Evolutionary conservation across 345 rosid genomes (phyloP), one percentile per base, ranked within the genome.

Genomic region (Eucalyptus cladocalyx): DNA sequence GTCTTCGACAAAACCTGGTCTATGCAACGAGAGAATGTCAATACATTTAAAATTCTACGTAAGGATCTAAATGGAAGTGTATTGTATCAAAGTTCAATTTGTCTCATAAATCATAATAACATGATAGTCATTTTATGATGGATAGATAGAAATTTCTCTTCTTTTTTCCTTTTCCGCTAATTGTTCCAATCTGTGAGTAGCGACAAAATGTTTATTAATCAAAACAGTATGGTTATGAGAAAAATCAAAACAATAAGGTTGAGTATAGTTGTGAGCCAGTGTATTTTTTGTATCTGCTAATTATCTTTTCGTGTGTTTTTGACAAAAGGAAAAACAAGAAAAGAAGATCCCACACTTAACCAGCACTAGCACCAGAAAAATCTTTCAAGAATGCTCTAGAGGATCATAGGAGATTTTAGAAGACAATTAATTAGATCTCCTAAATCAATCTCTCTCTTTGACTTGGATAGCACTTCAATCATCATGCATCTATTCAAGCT

Each of bases 111-210:
- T 56, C 12, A 56, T 56, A 56, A 23, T 2, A 2, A 23, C 11
- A 9, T 23, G 6, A 9, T 56, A 23, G 26, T 56, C 60, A 56
- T 23, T 23, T 23, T 9, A 56, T 1, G 0, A 23, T 10, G 30
- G 62, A 56, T 23, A 9, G 30, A 56, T 24, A 23, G 6, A 56
- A 23, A 23, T 24, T 56, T 9, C 28, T 56, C 12, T 4, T 1
- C 1, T 1, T 0, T 9, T 56, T 56, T 56, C 12, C 62, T 56
- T 56, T 56, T 56, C 30, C 1, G 1, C 62, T 9, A 9, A 24
- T 0, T 56, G 62, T 56, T 24, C 28, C 0, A 0, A 24, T 56
- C 0, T 9, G 6, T 56, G 30, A 56, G 30, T 56, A 4, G 30
- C 0, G 12, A 56, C 6, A 23, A 0, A 23, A 23, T 4, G 11